Conservation (phyloP, 2,329 filamentous ascomycete genomes). For the Trichophyton schoenleinii region DNA sequence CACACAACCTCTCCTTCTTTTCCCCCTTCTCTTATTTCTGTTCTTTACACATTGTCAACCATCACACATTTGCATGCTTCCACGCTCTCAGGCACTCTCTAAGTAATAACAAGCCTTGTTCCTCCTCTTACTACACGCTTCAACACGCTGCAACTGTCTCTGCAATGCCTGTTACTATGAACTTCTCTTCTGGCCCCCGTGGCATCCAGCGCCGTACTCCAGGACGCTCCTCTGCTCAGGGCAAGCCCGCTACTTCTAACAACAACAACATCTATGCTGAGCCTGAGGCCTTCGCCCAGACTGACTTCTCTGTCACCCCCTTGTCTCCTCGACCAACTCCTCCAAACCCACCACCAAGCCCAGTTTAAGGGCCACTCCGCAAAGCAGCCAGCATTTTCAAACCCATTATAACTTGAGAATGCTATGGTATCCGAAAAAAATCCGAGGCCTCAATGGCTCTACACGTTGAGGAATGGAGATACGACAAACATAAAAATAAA, state of each 20-base stretch:
- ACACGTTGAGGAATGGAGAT: not conserved
- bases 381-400: not conserved
- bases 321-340: slow-evolving; percentile 25
- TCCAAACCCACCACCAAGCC: slow-evolving; percentile 30
- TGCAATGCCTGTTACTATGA: not conserved
- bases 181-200: not conserved
- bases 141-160: not conserved
- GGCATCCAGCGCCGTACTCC: not conserved
- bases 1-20: not conserved
- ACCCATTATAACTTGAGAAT: not conserved
- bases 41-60: not conserved
- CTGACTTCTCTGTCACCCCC: slow-evolving; percentile 13
- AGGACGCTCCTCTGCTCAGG: not conserved
- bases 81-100: not conserved
- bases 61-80: not conserved
- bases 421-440: not conserved
- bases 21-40: not conserved
- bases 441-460: not conserved
- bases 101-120: not conserved
- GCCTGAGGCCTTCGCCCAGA: not conserved
- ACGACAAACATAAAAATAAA: not conserved
- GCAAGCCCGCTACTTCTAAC: not conserved
- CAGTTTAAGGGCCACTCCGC: slow-evolving; percentile 16
- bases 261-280: not conserved
- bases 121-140: not conserved